Conservation (phyloP, 306 rosid genomes). For the Prunus campanulata region DNA sequence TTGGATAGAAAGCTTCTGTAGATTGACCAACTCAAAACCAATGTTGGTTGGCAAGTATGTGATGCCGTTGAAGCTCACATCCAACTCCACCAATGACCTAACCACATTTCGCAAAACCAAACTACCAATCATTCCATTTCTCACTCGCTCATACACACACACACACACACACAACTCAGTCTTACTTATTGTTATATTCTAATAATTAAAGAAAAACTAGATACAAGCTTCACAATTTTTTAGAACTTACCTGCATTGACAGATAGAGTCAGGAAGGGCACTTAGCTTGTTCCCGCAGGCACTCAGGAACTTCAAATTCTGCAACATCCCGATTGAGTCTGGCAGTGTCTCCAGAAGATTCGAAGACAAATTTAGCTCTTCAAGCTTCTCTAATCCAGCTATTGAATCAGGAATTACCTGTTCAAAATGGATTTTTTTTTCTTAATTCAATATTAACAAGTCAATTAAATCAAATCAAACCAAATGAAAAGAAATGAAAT, state of each 20-base stretch:
- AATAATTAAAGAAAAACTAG: too few relatives aligned
- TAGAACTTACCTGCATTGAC: conserved; percentile 70
- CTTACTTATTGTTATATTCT: background rate
- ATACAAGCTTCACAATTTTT: background rate
- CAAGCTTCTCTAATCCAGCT: conserved; percentile 63
- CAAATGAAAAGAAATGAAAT: background rate
- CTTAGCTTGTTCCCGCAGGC: conserved; percentile 72
- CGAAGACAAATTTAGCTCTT: conserved; percentile 78
- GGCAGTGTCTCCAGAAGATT: conserved; percentile 71
- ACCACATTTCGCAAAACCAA: conserved; percentile 8
- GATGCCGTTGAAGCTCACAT: conserved; percentile 78
- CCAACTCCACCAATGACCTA: conserved; percentile 95
- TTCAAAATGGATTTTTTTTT: background rate
- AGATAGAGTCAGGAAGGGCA: conserved; percentile 75
- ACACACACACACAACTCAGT: background rate
- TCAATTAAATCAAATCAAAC: background rate
- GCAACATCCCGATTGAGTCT: conserved; percentile 79
- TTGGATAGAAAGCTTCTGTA: conserved; percentile 63
- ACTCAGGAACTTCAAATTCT: conserved; percentile 64
- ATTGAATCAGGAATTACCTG: conserved; percentile 84
- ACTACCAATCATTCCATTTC: background rate
- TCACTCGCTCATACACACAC: background rate
- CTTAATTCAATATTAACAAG: background rate
- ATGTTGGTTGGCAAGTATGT: conserved; percentile 96
- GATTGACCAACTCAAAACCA: conserved; percentile 58